These are phyloP conservation scores for Caryopteris hybrid DNA, from an alignment of 305 asterid species.

Conservation along the genomic window DNA sequence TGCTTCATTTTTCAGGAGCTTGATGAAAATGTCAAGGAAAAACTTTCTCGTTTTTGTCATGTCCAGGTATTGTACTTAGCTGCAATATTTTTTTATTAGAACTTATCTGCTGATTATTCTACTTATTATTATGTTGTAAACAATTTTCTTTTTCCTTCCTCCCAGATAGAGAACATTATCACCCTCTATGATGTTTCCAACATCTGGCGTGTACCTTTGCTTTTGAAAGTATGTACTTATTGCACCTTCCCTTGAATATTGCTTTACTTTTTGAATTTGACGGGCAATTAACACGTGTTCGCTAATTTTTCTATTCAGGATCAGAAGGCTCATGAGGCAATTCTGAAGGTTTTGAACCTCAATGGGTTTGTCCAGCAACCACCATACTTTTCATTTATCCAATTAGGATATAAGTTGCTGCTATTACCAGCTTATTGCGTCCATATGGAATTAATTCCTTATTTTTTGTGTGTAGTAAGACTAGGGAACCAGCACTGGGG, in stretches of 20 bases:
- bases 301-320: constrained; percentile 40
- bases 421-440: constrained; percentile 12
- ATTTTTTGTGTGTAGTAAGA: constrained; percentile 36
- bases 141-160: constrained; percentile 14
- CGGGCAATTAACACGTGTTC: not conserved
- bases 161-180: constrained; percentile 62
- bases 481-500: constrained; percentile 57
- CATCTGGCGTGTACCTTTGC: constrained; percentile 89
- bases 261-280: not conserved
- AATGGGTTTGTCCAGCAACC: constrained; percentile 47
- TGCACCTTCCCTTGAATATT: constrained; percentile 13
- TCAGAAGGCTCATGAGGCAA: constrained; percentile 92
- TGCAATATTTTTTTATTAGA: not conserved
- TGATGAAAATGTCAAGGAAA: constrained; percentile 68
- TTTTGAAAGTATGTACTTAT: constrained; percentile 54
- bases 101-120: constrained; percentile 6
- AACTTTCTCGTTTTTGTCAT: constrained; percentile 84
- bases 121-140: too few species aligned
- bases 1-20: constrained; percentile 56
- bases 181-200: constrained; percentile 76
- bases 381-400: constrained; percentile 2
- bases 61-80: constrained; percentile 57
- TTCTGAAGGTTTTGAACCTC: constrained; percentile 69
- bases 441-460: constrained; percentile 10
- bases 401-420: not conserved